A percentile compares a stretch with the other conserved stretches of the same genome.
phyloP scores from a whole-genome alignment of 2,329 filamentous ascomycete species.

The Hypoxylon sp. region DNA sequence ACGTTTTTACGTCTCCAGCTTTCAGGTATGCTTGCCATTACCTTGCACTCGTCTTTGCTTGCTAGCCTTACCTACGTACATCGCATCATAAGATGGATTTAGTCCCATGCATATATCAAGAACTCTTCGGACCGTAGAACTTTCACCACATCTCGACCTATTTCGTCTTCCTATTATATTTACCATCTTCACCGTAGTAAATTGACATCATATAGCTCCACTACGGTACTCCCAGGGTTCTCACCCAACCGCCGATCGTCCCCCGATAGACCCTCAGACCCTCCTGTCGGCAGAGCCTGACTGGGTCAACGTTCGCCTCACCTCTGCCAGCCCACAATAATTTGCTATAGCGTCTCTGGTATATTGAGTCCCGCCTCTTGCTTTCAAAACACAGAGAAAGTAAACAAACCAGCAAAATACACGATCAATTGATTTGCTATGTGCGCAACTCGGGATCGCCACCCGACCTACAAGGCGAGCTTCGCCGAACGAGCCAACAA shows the following conservation, averaged over 20 bases:
- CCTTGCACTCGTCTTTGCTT: conserved; percentile 20
- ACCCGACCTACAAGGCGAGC: conserved; percentile 66
- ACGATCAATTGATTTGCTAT: conserved; percentile 44
- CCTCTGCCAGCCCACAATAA: conserved; percentile 40
- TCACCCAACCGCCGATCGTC: conserved; percentile 43
- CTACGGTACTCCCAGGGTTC: conserved; percentile 40
- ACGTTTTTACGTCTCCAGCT: conserved; percentile 31
- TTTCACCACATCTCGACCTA: conserved; percentile 1
- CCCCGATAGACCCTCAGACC: conserved; percentile 27
- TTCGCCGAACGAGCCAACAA: conserved; percentile 67
- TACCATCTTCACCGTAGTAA: conserved; percentile 19
- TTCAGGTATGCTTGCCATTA: conserved; percentile 39
- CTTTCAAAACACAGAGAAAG: conserved; percentile 15
- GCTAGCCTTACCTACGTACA: conserved; percentile 7
- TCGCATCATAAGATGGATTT: conserved; percentile 16
- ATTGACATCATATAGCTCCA: conserved; percentile 54
- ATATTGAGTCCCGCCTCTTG: conserved; percentile 22
- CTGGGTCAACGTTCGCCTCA: conserved; percentile 38
- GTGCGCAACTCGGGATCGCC: conserved; percentile 54
- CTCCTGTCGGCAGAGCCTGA: conserved; percentile 40
- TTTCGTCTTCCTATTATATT: conserved; percentile 15
- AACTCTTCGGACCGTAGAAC: background rate
- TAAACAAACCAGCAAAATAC: conserved; percentile 13
- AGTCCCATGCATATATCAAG: conserved; percentile 23
- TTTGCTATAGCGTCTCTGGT: conserved; percentile 33